These are phyloP conservation scores for Dicorynia guianensis DNA, from an alignment of 306 rosid genomes.

Conservation along the genomic window DNA sequence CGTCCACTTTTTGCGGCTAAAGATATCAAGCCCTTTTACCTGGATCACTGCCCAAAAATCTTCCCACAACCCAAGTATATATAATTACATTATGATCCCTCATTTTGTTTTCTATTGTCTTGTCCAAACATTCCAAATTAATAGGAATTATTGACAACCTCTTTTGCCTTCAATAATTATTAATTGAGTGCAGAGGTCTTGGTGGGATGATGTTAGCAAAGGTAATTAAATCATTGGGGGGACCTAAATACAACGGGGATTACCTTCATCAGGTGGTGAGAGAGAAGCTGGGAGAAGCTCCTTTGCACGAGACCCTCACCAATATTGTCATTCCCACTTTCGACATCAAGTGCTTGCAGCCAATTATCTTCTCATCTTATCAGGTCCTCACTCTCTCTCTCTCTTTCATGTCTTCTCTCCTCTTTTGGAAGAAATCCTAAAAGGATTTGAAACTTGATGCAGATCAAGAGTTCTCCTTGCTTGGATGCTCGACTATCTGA, in stretches of 20 bases:
- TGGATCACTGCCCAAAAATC: slow-evolving; percentile 42
- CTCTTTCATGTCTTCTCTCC: not conserved
- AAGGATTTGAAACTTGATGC: too few species aligned
- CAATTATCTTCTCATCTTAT: slow-evolving; percentile 46
- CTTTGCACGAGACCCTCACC: slow-evolving; percentile 51
- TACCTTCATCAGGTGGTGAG: slow-evolving; percentile 48
- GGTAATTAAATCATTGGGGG: slow-evolving; percentile 36
- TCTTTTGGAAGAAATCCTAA: not conserved
- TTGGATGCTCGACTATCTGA: slow-evolving; percentile 47
- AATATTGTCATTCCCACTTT: slow-evolving; percentile 61
- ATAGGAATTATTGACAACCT: too few species aligned
- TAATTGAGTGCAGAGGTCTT: not conserved
- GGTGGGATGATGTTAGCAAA: not conserved
- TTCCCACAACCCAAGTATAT: slow-evolving; percentile 40
- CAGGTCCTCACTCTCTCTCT: slow-evolving; percentile 31
- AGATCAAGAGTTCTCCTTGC: not conserved
- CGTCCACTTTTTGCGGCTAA: slow-evolving; percentile 48
- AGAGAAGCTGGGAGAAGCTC: slow-evolving; percentile 50
- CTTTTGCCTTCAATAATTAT: not conserved
- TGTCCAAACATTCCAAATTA: too few species aligned
- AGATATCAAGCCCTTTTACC: slow-evolving; percentile 46
- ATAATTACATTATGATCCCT: too few species aligned
- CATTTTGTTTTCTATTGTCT: too few species aligned
- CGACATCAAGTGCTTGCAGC: slow-evolving; percentile 56
- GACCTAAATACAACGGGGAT: slow-evolving; percentile 62